Base-by-base conservation (phyloP, 441 rosid species). In the Adansonia grandidieri region DNA sequence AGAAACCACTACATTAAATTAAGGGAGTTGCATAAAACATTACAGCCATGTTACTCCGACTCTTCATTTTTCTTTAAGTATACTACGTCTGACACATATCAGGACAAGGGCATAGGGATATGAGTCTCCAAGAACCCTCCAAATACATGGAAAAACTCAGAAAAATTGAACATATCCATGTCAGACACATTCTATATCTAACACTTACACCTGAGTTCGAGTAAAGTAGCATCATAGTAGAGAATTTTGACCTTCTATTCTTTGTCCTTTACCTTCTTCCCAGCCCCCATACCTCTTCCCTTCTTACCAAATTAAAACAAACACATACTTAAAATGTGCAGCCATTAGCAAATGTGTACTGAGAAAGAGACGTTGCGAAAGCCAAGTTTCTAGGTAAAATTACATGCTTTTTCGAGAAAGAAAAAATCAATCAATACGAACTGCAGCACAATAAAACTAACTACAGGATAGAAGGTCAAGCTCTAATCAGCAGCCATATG, bases 371-470 rank as follows among this genome's bases (percentile, higher is more conserved):
- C 6, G 10, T 1, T 1, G 58, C 42, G 6, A 17, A 62, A 50
- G 17, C 64, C n/a, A 19, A 54, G 6, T 37, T 56, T 72, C 50
- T 32, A 72, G 64, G 15, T 47, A 75, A 75, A 47, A 48, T 62
- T 5, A 2, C 8, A 74, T 45, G 14, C 9, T 4, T 47, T 47
- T 11, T 14, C 65, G n/a, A 60, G 19, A 32, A 57, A 45, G 0
- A 20, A 63, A 68, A 75, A 71, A 51, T 40, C 67, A 57, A 76
- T 17, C 2, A 68, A 51, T 37, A 62, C n/a, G n/a, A n/a, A n/a
- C n/a, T 58, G 44, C 40, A 75, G 70, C 74, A 50, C 45, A 70
- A 80, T 6, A 20, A 66, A 22, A 47, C 28, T 22, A 40, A 71
- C 22, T 24, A 69, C 14, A 53, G 20, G 22, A 50, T 7, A 24